A percentile compares a stretch with the other conserved stretches of the same genome.
Evolutionary conservation across 73 alveolate species (phyloP).

Genomic region (Stentor roeselii): DNA sequence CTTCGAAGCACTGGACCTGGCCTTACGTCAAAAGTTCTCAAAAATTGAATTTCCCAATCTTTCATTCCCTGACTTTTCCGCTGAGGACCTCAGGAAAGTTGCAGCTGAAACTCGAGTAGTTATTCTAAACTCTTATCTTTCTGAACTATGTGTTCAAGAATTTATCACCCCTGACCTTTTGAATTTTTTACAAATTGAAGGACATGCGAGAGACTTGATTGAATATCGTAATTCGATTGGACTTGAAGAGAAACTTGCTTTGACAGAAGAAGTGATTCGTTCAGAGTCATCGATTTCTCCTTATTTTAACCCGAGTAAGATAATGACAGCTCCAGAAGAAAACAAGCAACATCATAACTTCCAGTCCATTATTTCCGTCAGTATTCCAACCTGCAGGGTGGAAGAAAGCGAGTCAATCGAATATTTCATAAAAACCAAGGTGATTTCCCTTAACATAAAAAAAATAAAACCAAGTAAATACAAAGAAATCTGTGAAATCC

Average conservation of each 20-base stretch:
- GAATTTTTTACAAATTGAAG: slow-evolving; percentile 24
- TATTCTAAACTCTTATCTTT: background rate
- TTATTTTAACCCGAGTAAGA: background rate
- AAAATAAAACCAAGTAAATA: background rate
- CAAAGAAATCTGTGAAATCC: slow-evolving; percentile 12
- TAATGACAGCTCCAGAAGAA: background rate
- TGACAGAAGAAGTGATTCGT: background rate
- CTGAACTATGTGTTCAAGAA: background rate
- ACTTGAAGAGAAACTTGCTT: background rate
- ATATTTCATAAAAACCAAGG: background rate
- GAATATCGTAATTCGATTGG: background rate
- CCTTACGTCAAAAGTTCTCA: slow-evolving; percentile 18
- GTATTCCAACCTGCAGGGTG: background rate
- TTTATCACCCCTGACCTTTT: slow-evolving; percentile 12
- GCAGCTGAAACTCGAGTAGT: background rate
- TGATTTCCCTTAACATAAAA: background rate
- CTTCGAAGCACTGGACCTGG: background rate
- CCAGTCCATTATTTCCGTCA: background rate
- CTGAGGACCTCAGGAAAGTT: background rate
- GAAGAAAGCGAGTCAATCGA: background rate
- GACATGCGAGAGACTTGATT: background rate
- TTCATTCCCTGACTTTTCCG: background rate
- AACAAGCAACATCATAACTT: background rate
- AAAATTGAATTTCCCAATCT: slow-evolving; percentile 1
- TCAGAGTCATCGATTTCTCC: background rate